Conservation (phyloP, 2,329 filamentous ascomycete species). For the Trichoderma sp. region DNA sequence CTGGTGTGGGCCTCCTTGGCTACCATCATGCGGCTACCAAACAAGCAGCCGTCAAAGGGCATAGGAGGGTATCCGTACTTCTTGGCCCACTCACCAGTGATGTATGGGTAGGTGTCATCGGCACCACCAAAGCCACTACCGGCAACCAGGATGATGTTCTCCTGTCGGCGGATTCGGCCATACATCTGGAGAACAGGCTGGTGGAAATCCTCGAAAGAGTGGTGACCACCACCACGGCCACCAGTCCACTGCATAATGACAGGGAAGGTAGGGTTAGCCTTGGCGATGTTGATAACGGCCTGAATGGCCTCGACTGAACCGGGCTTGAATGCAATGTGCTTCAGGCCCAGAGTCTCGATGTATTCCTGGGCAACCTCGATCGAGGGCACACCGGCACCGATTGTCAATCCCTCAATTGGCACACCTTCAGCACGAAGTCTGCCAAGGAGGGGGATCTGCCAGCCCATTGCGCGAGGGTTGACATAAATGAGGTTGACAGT, state of each 20-base stretch:
- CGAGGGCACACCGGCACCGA: slow-evolving; percentile 89
- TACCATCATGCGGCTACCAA: slow-evolving; percentile 92
- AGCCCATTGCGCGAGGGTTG: slow-evolving; percentile 82
- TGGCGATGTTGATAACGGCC: slow-evolving; percentile 86
- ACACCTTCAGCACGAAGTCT: slow-evolving; percentile 80
- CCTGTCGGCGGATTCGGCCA: slow-evolving; percentile 75
- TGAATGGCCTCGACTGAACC: slow-evolving; percentile 87
- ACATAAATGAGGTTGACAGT: slow-evolving; percentile 90
- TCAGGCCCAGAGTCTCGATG: slow-evolving; percentile 86
- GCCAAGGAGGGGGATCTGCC: slow-evolving; percentile 84
- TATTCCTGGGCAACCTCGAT: slow-evolving; percentile 92
- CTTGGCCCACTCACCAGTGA: slow-evolving; percentile 85
- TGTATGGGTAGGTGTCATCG: slow-evolving; percentile 87
- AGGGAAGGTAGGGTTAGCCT: slow-evolving; percentile 91
- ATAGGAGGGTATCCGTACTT: slow-evolving; percentile 85
- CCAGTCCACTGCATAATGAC: slow-evolving; percentile 93
- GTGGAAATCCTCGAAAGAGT: slow-evolving; percentile 95
- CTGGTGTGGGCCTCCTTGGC: slow-evolving; percentile 90
- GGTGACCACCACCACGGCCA: slow-evolving; percentile 88
- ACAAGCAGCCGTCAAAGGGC: slow-evolving; percentile 90
- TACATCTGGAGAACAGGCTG: slow-evolving; percentile 91
- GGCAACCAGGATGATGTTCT: slow-evolving; percentile 85
- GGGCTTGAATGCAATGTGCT: slow-evolving; percentile 93
- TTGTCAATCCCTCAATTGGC: slow-evolving; percentile 87
- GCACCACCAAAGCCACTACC: slow-evolving; percentile 89